These are phyloP conservation scores for Ophiostoma perfectum DNA, from an alignment of 2,329 filamentous ascomycete genomes.

Conservation along the genomic window DNA sequence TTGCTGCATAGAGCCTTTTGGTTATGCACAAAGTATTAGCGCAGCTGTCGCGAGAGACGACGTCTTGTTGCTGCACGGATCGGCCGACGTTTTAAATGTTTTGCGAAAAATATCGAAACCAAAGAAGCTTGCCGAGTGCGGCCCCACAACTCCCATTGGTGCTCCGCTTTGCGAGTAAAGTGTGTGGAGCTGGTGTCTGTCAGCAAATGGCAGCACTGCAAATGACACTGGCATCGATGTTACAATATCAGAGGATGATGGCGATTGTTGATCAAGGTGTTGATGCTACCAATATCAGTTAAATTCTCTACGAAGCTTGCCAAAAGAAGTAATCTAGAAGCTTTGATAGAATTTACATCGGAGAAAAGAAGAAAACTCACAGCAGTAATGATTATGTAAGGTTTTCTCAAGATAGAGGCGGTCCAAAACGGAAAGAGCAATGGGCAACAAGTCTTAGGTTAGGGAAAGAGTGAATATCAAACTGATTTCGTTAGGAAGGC, in stretches of 20 bases:
- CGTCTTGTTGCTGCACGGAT: background rate
- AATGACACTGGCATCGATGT: constrained; percentile 16
- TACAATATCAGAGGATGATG: constrained; percentile 18
- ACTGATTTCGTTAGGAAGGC: background rate
- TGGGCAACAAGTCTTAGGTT: background rate
- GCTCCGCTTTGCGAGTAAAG: background rate
- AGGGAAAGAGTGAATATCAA: background rate
- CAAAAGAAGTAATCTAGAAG: background rate
- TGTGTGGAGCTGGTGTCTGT: background rate
- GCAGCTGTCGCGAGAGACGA: too few relatives aligned
- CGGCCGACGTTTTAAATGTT: background rate
- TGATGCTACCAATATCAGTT: background rate
- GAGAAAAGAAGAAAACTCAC: background rate
- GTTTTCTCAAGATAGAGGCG: background rate
- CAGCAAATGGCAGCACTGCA: constrained; percentile 19
- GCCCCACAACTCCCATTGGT: constrained; percentile 10
- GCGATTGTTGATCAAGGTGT: constrained; percentile 4
- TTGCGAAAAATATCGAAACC: constrained; percentile 1
- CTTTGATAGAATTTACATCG: background rate
- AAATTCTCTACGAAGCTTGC: background rate
- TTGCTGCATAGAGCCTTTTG: too few relatives aligned
- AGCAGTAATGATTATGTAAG: background rate
- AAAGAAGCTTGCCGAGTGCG: constrained; percentile 11
- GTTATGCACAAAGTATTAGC: too few relatives aligned
- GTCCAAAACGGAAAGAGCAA: background rate